Percentiles rank a stretch among this genome's conserved stretches.
Evolutionary conservation across 805 yeast genomes (phyloP).

Genomic region (Ascoidea rubescens): DNA sequence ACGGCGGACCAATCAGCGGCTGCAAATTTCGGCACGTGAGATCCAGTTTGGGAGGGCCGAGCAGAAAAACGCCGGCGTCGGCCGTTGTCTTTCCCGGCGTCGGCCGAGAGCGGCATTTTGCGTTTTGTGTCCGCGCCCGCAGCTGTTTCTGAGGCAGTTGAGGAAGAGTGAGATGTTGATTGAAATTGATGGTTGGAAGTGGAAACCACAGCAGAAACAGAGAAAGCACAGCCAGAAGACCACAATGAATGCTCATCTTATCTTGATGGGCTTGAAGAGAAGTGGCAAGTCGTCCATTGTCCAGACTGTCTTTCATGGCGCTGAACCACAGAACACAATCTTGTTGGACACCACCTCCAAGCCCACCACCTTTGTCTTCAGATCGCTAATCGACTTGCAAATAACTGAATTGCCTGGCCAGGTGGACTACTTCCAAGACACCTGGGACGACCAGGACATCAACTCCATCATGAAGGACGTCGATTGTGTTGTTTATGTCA

Average conservation of each 20-base stretch:
- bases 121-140: too few relatives aligned
- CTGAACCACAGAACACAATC: slow-evolving; percentile 90
- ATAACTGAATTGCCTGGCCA: slow-evolving; percentile 96
- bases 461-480: slow-evolving; percentile 66
- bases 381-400: slow-evolving; percentile 71
- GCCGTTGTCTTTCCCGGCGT: too few relatives aligned
- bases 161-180: too few relatives aligned
- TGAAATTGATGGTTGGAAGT: too few relatives aligned
- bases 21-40: too few relatives aligned
- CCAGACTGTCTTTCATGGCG: slow-evolving; percentile 89
- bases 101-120: too few relatives aligned
- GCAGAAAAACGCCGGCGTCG: too few relatives aligned
- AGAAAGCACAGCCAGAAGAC: too few relatives aligned
- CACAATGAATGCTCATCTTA: slow-evolving; percentile 7
- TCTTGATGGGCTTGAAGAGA: slow-evolving; percentile 19
- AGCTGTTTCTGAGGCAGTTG: too few relatives aligned
- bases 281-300: slow-evolving; percentile 94
- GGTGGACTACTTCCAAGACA: slow-evolving; percentile 75
- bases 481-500: slow-evolving; percentile 87
- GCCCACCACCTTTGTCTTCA: slow-evolving; percentile 75
- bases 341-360: slow-evolving; percentile 82
- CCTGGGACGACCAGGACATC: slow-evolving; percentile 41
- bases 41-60: too few relatives aligned
- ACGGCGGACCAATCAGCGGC: too few relatives aligned
- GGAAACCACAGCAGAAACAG: too few relatives aligned